Evolutionary conservation across 1,284 basidiomycete species (phyloP).

Genomic region (Paramarasmius palmivorus): DNA sequence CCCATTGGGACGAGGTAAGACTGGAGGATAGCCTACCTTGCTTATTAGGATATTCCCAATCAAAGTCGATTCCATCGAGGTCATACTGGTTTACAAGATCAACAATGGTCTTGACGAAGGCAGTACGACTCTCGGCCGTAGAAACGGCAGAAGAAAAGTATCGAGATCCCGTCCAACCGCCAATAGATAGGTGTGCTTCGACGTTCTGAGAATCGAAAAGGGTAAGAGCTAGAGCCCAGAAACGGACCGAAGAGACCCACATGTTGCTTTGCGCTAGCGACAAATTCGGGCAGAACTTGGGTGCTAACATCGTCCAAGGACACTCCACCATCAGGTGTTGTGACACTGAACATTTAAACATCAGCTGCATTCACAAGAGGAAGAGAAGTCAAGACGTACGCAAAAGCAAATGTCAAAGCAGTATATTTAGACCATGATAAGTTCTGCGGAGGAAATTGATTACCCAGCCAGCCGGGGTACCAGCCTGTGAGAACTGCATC

Average conservation of each 20-base stretch:
- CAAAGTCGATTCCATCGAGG: conserved; percentile 86
- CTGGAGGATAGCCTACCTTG: conserved; percentile 69
- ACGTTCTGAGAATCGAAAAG: conserved; percentile 44
- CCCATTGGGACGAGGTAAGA: conserved; percentile 35
- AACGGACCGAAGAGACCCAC: conserved; percentile 36
- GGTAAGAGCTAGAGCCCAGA: not conserved
- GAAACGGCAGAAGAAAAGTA: conserved; percentile 79
- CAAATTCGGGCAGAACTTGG: conserved; percentile 48
- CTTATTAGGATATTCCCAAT: conserved; percentile 84
- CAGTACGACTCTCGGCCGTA: conserved; percentile 58
- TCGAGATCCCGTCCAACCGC: conserved; percentile 83
- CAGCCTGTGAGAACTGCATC: conserved; percentile 46
- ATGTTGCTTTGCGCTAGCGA: conserved; percentile 47
- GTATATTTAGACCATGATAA: conserved; percentile 61
- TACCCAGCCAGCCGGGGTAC: conserved; percentile 58
- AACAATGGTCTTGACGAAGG: conserved; percentile 68
- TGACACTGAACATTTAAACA: conserved; percentile 30
- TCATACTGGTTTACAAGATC: conserved; percentile 62
- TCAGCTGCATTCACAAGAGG: not conserved
- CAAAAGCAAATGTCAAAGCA: conserved; percentile 59
- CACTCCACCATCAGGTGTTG: conserved; percentile 42
- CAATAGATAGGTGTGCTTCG: conserved; percentile 77
- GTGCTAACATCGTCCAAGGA: conserved; percentile 40
- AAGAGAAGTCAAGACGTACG: conserved; percentile 37
- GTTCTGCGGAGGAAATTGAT: conserved; percentile 38